A percentile compares a stretch with the other conserved stretches of the same genome.
These are phyloP conservation scores for Sideroxylon spinosum DNA, from an alignment of 179 eudicot species.

Conservation along the genomic window DNA sequence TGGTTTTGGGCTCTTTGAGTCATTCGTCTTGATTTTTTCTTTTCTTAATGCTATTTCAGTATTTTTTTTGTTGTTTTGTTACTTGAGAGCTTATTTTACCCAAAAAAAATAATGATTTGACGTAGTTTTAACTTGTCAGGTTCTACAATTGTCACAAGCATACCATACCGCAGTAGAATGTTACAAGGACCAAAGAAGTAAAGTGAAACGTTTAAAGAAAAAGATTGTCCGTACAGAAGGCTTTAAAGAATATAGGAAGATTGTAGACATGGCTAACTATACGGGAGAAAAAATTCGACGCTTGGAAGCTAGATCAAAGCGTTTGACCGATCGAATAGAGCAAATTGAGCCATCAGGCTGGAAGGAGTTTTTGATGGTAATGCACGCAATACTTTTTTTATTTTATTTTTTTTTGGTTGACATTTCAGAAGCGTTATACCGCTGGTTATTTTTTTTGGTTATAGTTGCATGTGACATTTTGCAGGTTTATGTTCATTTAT, in stretches of 20 bases:
- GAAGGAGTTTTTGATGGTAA: slow-evolving; percentile 98
- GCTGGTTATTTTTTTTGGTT: not conserved
- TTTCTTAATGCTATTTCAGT: not conserved
- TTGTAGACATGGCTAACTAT: slow-evolving; percentile 63
- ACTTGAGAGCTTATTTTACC: not conserved
- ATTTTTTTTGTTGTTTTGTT: not conserved
- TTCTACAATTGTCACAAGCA: slow-evolving; percentile 54
- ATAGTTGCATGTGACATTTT: slow-evolving; percentile 7
- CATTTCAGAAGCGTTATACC: not conserved
- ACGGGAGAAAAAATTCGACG: slow-evolving; percentile 80
- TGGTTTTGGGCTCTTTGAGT: slow-evolving; percentile 13
- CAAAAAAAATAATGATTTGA: not conserved
- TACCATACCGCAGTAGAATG: slow-evolving; percentile 64
- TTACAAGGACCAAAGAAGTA: slow-evolving; percentile 81
- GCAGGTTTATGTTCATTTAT: not conserved
- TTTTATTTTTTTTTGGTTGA: not conserved
- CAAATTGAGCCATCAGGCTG: slow-evolving; percentile 99
- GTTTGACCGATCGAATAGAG: slow-evolving; percentile 70
- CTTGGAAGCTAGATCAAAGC: slow-evolving; percentile 68
- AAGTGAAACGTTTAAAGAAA: slow-evolving; percentile 86
- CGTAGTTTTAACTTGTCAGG: slow-evolving; percentile 33
- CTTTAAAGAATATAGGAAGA: slow-evolving; percentile 82
- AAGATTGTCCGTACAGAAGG: slow-evolving; percentile 82
- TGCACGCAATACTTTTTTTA: not conserved
- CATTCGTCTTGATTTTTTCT: not conserved